Evolutionary conservation across 2,329 filamentous ascomycete genomes (phyloP).

Genomic region (Sporothrix dimorphospora): DNA sequence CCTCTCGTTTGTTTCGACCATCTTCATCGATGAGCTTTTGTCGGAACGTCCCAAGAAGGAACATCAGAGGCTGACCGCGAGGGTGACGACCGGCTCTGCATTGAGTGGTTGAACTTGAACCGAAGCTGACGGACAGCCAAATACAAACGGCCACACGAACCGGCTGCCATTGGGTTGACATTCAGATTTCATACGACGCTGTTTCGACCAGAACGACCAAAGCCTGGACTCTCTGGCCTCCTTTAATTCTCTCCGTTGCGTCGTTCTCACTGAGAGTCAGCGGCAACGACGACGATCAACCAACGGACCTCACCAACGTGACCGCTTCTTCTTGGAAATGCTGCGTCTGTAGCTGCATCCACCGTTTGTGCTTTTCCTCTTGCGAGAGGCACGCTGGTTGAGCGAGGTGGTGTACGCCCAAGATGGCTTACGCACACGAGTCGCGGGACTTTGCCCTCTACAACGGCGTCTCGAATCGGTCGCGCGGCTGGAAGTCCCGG

Average conservation of each 20-base stretch:
- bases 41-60: not conserved
- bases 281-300: not conserved
- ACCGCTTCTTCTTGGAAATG: conserved; percentile 6
- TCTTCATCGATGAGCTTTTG: not conserved
- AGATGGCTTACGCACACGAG: conserved; percentile 26
- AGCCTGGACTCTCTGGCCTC: not conserved
- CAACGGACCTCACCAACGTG: not conserved
- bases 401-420: not conserved
- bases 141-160: not conserved
- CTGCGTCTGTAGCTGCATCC: conserved; percentile 20
- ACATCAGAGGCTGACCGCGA: not conserved
- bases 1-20: not conserved
- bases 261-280: not conserved
- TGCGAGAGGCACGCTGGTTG: conserved; percentile 16
- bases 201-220: not conserved
- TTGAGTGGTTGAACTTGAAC: not conserved
- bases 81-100: not conserved
- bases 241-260: not conserved
- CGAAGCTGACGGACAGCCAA: not conserved
- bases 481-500: conserved; percentile 44
- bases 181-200: conserved; percentile 17
- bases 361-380: conserved; percentile 6
- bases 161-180: conserved; percentile 2
- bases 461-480: conserved; percentile 42
- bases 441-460: conserved; percentile 37